Evolutionary conservation across 2,329 filamentous ascomycete species (phyloP), one percentile per base, ranked within the genome.

Genomic region (Colletotrichum australisinense): DNA sequence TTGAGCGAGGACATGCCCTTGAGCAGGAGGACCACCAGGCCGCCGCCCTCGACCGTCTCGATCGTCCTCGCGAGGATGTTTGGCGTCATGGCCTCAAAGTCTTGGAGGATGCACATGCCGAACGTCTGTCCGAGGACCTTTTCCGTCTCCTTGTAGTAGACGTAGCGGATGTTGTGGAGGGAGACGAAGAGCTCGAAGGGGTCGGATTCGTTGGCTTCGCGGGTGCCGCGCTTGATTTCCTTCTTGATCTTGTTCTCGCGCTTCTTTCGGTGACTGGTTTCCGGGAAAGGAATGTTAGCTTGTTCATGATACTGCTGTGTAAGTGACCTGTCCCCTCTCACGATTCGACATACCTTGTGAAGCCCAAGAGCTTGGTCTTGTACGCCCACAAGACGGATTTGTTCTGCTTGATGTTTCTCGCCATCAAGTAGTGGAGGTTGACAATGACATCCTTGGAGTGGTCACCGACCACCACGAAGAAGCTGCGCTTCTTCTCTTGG

Each of bases 131-230:
- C 97, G 69, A 98, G 85, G 80, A 99, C 98, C 88, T 98, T 98
- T 80, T 99, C 97, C 32, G 97, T 98, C 86, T 99, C 97, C 85
- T 99, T 99, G 88, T 99, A 99, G 88, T 98, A 99, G 71, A 97
- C 95, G 89, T 99, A 99, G 83, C 97, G 94, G 82, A 99, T 98
- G 83, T 98, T 95, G 86, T 98, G 94, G 70, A 98, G 92, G 72
- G 95, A 97, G 78, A 98, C 93, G 85, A 98, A 99, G 67, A 98
- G 90, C 85, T 99, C 97, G 86, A 99, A 99, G 0, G 97, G 94
- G 81, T 99, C 97, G 81, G 97, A 95, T 67, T 92, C 90, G 83
- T 99, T 98, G 75, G 94, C 91, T 83, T 99, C 97, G 80, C 97
- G 91, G 77, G 95, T 95, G 57, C 97, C 97, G 78, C 95, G 91